Evolutionary conservation across 257 asterid species (phyloP).

Genomic region (Mitragyna speciosa): DNA sequence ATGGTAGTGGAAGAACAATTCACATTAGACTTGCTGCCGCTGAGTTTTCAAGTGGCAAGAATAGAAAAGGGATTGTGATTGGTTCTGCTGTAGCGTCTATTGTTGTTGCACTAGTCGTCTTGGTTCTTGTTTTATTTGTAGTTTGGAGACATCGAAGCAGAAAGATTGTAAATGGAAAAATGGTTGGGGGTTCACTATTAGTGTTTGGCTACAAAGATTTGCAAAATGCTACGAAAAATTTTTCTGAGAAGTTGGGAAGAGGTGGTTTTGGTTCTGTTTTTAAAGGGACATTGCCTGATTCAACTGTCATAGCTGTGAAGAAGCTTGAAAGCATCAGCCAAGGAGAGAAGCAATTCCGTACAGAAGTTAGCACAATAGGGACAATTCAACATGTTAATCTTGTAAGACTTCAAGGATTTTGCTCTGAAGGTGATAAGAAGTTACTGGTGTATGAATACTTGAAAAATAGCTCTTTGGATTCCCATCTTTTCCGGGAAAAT

Average conservation of each 20-base stretch:
- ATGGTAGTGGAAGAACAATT: constrained; percentile 28
- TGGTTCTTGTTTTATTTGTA: constrained; percentile 24
- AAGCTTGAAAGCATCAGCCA: constrained; percentile 52
- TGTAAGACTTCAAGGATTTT: constrained; percentile 51
- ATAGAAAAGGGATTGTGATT: constrained; percentile 24
- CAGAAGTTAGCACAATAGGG: constrained; percentile 63
- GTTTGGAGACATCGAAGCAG: constrained; percentile 21
- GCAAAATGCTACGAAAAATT: constrained; percentile 45
- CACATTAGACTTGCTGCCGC: constrained; percentile 35
- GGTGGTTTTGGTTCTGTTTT: constrained; percentile 61
- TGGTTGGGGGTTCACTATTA: constrained; percentile 37
- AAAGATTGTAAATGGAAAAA: constrained; percentile 19
- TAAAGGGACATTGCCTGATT: constrained; percentile 47
- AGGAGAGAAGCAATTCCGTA: constrained; percentile 58
- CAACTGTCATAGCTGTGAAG: constrained; percentile 49
- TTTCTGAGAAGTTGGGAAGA: constrained; percentile 49
- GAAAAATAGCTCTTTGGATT: constrained; percentile 44
- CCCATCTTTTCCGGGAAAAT: constrained; percentile 37
- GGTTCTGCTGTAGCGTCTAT: constrained; percentile 40
- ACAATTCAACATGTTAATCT: constrained; percentile 57
- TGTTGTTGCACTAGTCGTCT: constrained; percentile 19
- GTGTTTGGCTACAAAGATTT: constrained; percentile 39
- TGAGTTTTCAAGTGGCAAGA: constrained; percentile 25
- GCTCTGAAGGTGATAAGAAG: constrained; percentile 41
- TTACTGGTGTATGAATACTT: constrained; percentile 51